These are phyloP conservation scores for Rosa lucieae DNA, from an alignment of 306 rosid species.

Conservation along the genomic window DNA sequence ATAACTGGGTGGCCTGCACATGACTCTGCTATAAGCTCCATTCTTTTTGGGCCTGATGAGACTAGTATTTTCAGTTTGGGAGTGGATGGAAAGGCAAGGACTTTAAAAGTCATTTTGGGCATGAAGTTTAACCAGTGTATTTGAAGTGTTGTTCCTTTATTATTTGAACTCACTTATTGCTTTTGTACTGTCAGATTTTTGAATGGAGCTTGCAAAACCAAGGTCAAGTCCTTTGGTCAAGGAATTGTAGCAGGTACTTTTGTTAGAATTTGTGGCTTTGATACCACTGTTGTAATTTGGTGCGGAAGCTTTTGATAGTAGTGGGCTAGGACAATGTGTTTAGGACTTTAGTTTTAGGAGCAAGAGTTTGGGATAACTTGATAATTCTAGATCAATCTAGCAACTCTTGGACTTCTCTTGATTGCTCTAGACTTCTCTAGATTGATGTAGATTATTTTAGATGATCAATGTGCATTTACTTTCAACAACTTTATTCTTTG, in stretches of 20 bases:
- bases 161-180: conserved; percentile 12
- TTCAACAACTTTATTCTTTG: conserved; percentile 7
- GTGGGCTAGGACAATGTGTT: no score
- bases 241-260: conserved; percentile 70
- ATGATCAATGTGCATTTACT: no score
- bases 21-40: conserved; percentile 88
- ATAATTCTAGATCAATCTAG: no score
- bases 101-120: conserved; percentile 6
- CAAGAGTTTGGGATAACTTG: no score
- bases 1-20: conserved; percentile 99
- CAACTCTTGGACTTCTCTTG: no score
- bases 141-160: background rate
- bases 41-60: conserved; percentile 96
- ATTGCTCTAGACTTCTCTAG: no score
- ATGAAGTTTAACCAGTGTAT: conserved; percentile 16
- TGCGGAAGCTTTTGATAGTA: no score
- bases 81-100: conserved; percentile 82
- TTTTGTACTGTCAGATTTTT: conserved; percentile 58
- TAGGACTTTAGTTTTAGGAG: no score
- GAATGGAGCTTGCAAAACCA: conserved; percentile 99
- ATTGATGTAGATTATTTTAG: no score
- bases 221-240: conserved; percentile 93
- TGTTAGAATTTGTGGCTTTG: no score
- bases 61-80: conserved; percentile 96
- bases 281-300: no score